Percentiles rank a stretch among this genome's conserved stretches.
phyloP scores from a whole-genome alignment of 1,139 yeast species.

The Pichia sp. region DNA sequence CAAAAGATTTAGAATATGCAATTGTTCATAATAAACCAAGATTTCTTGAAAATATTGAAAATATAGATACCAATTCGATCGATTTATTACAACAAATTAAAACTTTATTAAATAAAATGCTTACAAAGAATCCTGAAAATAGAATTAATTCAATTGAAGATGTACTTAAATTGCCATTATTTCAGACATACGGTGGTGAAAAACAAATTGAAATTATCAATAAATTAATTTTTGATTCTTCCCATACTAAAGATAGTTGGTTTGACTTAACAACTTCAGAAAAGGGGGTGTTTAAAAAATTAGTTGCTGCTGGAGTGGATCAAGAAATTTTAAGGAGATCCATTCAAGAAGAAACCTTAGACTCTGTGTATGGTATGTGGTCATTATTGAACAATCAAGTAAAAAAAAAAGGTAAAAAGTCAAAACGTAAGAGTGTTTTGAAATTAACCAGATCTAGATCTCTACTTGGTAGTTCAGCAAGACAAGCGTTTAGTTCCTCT shows the following conservation, averaged over 20 bases:
- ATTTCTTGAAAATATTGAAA: constrained; percentile 33
- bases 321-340: constrained; percentile 55
- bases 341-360: constrained; percentile 58
- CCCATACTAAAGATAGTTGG: constrained; percentile 32
- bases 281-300: constrained; percentile 53
- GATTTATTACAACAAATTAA: constrained; percentile 7
- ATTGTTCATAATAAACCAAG: constrained; percentile 63
- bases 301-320: constrained; percentile 63
- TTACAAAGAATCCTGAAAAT: constrained; percentile 57
- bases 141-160: constrained; percentile 57
- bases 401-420: constrained; percentile 41
- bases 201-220: constrained; percentile 36
- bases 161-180: constrained; percentile 55
- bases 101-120: constrained; percentile 38
- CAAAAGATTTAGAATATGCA: constrained; percentile 49
- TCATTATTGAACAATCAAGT: constrained; percentile 56
- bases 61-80: constrained; percentile 1
- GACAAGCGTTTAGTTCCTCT: constrained; percentile 17
- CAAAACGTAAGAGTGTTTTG: constrained; percentile 46
- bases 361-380: constrained; percentile 81
- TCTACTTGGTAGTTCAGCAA: constrained; percentile 20
- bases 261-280: constrained; percentile 37
- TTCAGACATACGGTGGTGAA: constrained; percentile 42
- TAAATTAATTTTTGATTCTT: constrained; percentile 33
- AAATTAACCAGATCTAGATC: constrained; percentile 26